Evolutionary conservation across 768 basidiomycete genomes (phyloP).

Genomic region (Myochromella boudieri): DNA sequence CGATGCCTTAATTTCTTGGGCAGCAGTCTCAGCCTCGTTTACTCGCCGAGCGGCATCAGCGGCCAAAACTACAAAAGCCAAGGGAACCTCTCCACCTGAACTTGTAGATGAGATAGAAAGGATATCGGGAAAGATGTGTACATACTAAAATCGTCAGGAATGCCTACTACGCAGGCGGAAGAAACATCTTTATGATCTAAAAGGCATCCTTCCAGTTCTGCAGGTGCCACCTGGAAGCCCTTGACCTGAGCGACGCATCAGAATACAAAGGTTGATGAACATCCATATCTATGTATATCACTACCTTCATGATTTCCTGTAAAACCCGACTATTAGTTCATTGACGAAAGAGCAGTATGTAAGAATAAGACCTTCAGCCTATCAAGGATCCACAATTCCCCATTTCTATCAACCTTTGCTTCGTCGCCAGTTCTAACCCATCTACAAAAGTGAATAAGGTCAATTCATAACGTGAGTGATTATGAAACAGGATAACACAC

Average conservation of each 20-base stretch:
- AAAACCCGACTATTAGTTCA: background rate
- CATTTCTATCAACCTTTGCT: constrained; percentile 50
- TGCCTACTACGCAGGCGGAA: constrained; percentile 63
- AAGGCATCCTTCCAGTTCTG: constrained; percentile 70
- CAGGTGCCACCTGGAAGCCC: constrained; percentile 76
- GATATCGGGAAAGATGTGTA: constrained; percentile 1
- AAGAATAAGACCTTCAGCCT: constrained; percentile 50
- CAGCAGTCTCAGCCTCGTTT: constrained; percentile 25
- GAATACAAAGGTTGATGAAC: constrained; percentile 4
- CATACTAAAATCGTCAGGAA: constrained; percentile 65
- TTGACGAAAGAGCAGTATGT: background rate
- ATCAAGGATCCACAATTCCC: constrained; percentile 61
- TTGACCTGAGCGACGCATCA: constrained; percentile 48
- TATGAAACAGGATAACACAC: constrained; percentile 28
- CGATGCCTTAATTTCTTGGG: constrained; percentile 37
- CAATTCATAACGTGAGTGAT: no score
- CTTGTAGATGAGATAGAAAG: constrained; percentile 7
- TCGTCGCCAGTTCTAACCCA: constrained; percentile 75
- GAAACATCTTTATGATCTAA: constrained; percentile 58
- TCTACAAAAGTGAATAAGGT: constrained; percentile 28
- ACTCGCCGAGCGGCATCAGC: constrained; percentile 37
- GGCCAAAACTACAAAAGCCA: constrained; percentile 64
- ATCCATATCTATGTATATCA: constrained; percentile 19
- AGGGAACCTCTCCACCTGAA: constrained; percentile 68
- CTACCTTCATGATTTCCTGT: constrained; percentile 48